Percentiles rank a stretch among this genome's conserved stretches.
These are phyloP conservation scores for Ophiobolus disseminans DNA, from an alignment of 2,329 filamentous ascomycete species.

Conservation along the genomic window DNA sequence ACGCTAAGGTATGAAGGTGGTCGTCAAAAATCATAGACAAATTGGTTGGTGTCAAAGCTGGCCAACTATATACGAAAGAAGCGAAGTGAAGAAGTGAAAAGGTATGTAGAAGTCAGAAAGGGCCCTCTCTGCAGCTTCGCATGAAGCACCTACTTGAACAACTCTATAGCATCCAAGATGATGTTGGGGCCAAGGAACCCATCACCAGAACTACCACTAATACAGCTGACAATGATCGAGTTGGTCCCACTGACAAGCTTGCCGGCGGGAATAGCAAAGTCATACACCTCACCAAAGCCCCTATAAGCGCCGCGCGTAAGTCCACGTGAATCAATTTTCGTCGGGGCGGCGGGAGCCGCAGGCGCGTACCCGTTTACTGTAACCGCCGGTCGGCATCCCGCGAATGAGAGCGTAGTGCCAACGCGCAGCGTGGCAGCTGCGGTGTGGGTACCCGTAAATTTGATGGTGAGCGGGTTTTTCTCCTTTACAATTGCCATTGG, in stretches of 20 bases:
- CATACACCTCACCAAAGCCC: conserved; percentile 69
- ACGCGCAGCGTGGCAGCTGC: conserved; percentile 66
- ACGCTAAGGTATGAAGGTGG: too few species aligned
- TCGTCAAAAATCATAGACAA: too few species aligned
- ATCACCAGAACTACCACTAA: conserved; percentile 65
- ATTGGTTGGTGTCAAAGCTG: too few species aligned
- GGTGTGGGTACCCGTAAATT: conserved; percentile 62
- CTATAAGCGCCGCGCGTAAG: conserved; percentile 71
- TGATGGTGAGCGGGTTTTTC: conserved; percentile 68
- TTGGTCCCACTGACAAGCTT: conserved; percentile 67
- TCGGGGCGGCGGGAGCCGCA: conserved; percentile 60
- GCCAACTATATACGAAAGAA: too few species aligned
- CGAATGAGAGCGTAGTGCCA: conserved; percentile 69
- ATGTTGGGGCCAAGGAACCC: conserved; percentile 66
- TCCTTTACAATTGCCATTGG: conserved; percentile 71
- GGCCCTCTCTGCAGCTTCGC: neutral
- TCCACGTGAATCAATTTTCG: conserved; percentile 69
- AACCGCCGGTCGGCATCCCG: conserved; percentile 64
- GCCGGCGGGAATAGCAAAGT: conserved; percentile 65
- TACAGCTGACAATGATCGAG: conserved; percentile 65
- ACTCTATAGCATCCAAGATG: conserved; percentile 46
- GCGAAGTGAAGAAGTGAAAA: neutral
- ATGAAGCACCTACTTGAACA: conserved; percentile 33
- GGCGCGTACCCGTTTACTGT: conserved; percentile 64
- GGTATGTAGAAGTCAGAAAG: conserved; percentile 1